Conservation (phyloP, 441 rosid species). For the Populus hybrid region DNA sequence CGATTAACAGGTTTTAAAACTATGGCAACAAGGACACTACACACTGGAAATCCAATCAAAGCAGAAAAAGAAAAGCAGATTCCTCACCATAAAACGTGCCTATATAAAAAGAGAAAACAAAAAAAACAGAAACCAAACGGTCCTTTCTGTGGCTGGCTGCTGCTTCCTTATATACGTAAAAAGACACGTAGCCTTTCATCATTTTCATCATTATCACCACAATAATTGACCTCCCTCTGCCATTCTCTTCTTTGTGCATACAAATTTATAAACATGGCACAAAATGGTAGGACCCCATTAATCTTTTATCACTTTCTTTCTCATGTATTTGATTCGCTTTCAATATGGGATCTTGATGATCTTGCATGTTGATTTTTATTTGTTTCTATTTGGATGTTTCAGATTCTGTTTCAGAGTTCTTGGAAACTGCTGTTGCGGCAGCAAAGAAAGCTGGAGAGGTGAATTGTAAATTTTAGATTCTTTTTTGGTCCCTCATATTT, state of each 20-base stretch:
- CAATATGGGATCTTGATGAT: conserved; percentile 10
- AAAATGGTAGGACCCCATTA: conserved; percentile 42
- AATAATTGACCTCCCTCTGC: neutral
- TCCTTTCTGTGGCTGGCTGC: neutral
- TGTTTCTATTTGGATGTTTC: conserved; percentile 9
- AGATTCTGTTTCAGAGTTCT: conserved; percentile 57
- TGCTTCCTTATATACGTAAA: neutral
- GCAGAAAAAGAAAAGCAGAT: neutral
- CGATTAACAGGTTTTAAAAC: no score
- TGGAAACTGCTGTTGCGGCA: conserved; percentile 76
- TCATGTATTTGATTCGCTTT: neutral
- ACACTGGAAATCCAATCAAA: neutral
- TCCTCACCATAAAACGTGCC: no score
- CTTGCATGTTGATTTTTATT: conserved; percentile 3
- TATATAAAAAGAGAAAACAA: neutral
- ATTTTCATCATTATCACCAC: neutral
- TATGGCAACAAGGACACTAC: no score
- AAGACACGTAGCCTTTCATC: neutral
- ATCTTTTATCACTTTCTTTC: neutral
- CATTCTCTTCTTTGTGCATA: conserved; percentile 1
- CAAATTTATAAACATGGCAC: conserved; percentile 38
- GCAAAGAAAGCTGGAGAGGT: conserved; percentile 91
- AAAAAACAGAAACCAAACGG: neutral
- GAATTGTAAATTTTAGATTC: neutral
- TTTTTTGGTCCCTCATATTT: neutral